phyloP scores from a whole-genome alignment of 345 rosid species.

The Arabis alpina region DNA sequence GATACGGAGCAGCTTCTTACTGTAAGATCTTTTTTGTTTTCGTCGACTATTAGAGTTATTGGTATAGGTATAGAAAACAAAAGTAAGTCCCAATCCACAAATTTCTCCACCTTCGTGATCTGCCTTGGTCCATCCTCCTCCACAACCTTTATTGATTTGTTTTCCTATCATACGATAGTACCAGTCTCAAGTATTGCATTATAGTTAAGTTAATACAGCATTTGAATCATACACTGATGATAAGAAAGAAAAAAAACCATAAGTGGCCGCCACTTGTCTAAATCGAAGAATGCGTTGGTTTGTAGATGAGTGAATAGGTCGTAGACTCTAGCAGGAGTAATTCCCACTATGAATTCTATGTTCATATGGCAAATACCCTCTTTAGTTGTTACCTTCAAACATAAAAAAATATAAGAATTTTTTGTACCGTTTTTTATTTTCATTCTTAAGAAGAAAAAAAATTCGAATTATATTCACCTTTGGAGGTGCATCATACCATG shows the following conservation, averaged over 20 bases:
- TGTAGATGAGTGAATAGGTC: slow-evolving; percentile 55
- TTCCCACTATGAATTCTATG: slow-evolving; percentile 8
- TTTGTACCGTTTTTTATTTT: neutral
- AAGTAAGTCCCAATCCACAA: neutral
- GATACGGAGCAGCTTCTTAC: neutral
- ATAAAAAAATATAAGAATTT: slow-evolving; percentile 23
- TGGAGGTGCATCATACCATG: slow-evolving; percentile 61
- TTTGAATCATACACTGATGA: neutral
- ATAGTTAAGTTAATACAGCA: neutral
- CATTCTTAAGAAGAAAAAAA: neutral
- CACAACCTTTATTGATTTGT: slow-evolving; percentile 21
- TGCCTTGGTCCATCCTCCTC: slow-evolving; percentile 5
- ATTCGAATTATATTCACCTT: slow-evolving; percentile 32
- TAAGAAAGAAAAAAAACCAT: neutral
- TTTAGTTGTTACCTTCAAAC: slow-evolving; percentile 66
- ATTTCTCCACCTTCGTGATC: neutral
- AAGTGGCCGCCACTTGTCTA: slow-evolving; percentile 46
- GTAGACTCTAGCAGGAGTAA: slow-evolving; percentile 61
- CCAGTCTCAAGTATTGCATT: neutral
- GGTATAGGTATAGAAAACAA: neutral
- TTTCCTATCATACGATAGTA: neutral
- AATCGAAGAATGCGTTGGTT: slow-evolving; percentile 59
- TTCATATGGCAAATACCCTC: slow-evolving; percentile 16
- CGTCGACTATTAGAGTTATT: neutral
- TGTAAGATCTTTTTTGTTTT: neutral